Percentiles rank a stretch among this genome's conserved stretches.
Evolutionary conservation across 2,329 filamentous ascomycete species (phyloP).

Genomic region (Colletotrichum sp.): DNA sequence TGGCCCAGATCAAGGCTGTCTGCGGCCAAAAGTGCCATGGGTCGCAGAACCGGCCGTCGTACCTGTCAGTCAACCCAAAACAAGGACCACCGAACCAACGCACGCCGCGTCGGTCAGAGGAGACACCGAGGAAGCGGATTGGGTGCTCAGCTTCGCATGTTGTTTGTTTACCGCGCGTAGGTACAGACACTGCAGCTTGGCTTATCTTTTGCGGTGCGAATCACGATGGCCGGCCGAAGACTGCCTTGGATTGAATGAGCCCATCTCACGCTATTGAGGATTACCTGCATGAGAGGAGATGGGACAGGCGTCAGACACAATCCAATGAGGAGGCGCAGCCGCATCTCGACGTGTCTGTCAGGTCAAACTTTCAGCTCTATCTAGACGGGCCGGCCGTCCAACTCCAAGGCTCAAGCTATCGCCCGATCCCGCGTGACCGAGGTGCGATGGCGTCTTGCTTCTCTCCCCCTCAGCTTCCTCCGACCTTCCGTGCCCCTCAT

Average conservation of each 20-base stretch:
- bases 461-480: background rate
- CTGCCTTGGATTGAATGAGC: background rate
- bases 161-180: conserved; percentile 15
- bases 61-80: background rate
- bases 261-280: conserved; percentile 10
- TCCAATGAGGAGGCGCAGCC: conserved; percentile 11
- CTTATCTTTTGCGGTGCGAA: background rate
- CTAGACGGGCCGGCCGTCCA: background rate
- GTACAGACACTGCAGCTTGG: background rate
- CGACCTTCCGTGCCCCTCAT: conserved; percentile 6
- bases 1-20: background rate
- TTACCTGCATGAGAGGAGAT: conserved; percentile 13
- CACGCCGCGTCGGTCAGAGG: conserved; percentile 1
- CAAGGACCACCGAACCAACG: background rate
- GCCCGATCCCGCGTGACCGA: conserved; percentile 9
- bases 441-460: conserved; percentile 11
- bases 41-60: conserved; percentile 2
- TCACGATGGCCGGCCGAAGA: background rate
- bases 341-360: background rate
- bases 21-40: conserved; percentile 1
- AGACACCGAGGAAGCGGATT: conserved; percentile 2
- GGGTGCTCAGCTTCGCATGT: background rate
- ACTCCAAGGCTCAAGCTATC: background rate
- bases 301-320: conserved; percentile 1
- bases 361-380: conserved; percentile 8